These are phyloP conservation scores for Hirsutella minnesotensis DNA, from an alignment of 2,329 filamentous ascomycete species.

Conservation along the genomic window DNA sequence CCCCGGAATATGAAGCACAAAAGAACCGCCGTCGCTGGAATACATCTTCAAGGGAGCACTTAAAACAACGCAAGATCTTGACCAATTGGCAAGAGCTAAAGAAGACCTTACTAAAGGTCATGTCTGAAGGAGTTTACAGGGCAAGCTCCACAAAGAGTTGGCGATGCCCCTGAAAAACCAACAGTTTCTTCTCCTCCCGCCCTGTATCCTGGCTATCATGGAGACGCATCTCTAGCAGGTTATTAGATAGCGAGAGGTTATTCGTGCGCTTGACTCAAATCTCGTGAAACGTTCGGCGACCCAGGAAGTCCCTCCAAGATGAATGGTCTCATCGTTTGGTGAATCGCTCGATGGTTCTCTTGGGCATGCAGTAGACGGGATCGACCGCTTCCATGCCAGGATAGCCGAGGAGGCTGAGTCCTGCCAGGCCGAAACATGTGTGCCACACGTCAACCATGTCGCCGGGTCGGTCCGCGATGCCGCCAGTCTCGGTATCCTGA, in stretches of 20 bases:
- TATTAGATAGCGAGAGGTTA: constrained; percentile 50
- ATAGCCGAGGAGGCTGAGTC: constrained; percentile 72
- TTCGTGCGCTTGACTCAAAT: too few species aligned
- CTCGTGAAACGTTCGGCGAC: not conserved
- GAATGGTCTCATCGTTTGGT: constrained; percentile 23
- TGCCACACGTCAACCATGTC: constrained; percentile 98
- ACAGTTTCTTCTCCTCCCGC: constrained; percentile 45
- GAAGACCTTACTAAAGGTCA: too few species aligned
- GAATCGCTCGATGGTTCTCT: constrained; percentile 49
- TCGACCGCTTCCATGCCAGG: constrained; percentile 71
- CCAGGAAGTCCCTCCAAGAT: not conserved
- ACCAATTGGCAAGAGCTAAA: not conserved
- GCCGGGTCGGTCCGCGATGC: constrained; percentile 80
- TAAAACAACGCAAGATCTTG: too few species aligned
- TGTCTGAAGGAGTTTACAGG: constrained; percentile 17
- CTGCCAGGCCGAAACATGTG: constrained; percentile 79
- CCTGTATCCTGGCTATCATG: constrained; percentile 57
- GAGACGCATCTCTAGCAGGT: constrained; percentile 34
- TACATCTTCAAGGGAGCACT: too few species aligned
- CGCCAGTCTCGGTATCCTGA: constrained; percentile 75
- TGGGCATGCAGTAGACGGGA: constrained; percentile 78
- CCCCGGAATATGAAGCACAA: too few species aligned
- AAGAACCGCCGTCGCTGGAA: too few species aligned
- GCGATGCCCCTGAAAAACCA: constrained; percentile 17
- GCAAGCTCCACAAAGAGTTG: constrained; percentile 11